Percentiles rank a stretch among this genome's conserved stretches.
These are phyloP conservation scores for Cylindrotheca fusiformis DNA, from an alignment of 108 stramenopile genomes.

Conservation along the genomic window DNA sequence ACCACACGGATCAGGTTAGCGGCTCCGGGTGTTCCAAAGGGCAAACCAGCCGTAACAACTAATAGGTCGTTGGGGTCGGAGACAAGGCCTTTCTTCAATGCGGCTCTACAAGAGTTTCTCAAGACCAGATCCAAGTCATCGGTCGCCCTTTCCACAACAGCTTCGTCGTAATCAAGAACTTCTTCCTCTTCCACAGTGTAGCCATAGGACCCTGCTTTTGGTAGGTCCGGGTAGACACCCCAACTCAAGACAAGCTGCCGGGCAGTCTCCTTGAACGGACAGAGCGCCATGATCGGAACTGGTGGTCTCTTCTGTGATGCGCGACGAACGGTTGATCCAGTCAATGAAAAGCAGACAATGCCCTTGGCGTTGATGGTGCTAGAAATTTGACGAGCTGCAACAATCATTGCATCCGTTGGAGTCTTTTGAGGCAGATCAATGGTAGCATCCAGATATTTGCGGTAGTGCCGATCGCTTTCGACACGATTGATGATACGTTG, in stretches of 20 bases:
- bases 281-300: constrained; percentile 93
- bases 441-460: constrained; percentile 47
- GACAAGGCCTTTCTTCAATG: constrained; percentile 85
- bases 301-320: constrained; percentile 85
- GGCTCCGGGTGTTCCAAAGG: constrained; percentile 89
- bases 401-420: constrained; percentile 90
- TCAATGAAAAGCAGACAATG: constrained; percentile 87
- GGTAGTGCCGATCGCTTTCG: constrained; percentile 83
- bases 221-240: constrained; percentile 90
- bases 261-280: constrained; percentile 86
- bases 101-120: constrained; percentile 73
- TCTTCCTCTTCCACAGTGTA: constrained; percentile 66
- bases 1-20: constrained; percentile 90
- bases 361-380: constrained; percentile 80
- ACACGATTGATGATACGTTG: constrained; percentile 92
- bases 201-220: constrained; percentile 71
- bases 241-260: constrained; percentile 87
- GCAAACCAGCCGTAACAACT: constrained; percentile 93
- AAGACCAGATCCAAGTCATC: constrained; percentile 80
- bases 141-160: constrained; percentile 45
- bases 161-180: constrained; percentile 52
- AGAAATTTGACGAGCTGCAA: constrained; percentile 76
- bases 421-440: constrained; percentile 53
- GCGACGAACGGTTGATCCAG: constrained; percentile 82
- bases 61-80: constrained; percentile 82